Evolutionary conservation across 148 eudicot genomes (phyloP), one percentile per base, ranked within the genome.

Genomic region (Persicaria tinctoria): DNA sequence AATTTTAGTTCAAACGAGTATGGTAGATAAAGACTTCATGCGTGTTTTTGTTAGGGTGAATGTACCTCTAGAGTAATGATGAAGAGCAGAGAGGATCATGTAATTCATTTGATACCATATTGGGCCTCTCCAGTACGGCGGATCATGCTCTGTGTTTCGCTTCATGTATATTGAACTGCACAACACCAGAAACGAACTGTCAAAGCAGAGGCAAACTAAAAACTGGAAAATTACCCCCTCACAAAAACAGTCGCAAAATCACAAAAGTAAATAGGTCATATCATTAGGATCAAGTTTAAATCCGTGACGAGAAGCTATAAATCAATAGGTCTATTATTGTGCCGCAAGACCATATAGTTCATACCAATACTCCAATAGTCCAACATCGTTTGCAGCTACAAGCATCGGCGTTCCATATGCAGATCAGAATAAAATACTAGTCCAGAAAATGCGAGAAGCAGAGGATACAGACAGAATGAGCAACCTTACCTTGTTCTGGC

Each of bases 51-150:
- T 66, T 38, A 9, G 14, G 57, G 41, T 51, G 18, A n/a, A 5
- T 32, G 70, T 86, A 94, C 98, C 98, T 94, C 84, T 63, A 68
- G 98, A 85, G 62, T 94, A 94, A 83, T 90, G 87, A 78, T 91
- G 82, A 54, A 94, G 98, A 17, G 98, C 80, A 77, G 98, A 94
- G 69, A 94, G 93, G 77, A 90, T 90, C 92, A 92, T 64, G 83
- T 92, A 94, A 76, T 94, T 94, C 86, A 94, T 90, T 89, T 91
- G 90, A 82, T 91, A 86, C 98, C 98, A 94, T 63, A 94, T 80
- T 69, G 98, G 86, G 17, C 98, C 98, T 79, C 98, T 90, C 98
- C 98, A 94, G 76, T 94, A 91, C 4, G 98, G 98, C 14, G 98
- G 84, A 50, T 94, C 98, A 78, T 94, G 97, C 86, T 94, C 97